Conservation (phyloP, 2,329 filamentous ascomycete species). For the Diplodia intermedia region DNA sequence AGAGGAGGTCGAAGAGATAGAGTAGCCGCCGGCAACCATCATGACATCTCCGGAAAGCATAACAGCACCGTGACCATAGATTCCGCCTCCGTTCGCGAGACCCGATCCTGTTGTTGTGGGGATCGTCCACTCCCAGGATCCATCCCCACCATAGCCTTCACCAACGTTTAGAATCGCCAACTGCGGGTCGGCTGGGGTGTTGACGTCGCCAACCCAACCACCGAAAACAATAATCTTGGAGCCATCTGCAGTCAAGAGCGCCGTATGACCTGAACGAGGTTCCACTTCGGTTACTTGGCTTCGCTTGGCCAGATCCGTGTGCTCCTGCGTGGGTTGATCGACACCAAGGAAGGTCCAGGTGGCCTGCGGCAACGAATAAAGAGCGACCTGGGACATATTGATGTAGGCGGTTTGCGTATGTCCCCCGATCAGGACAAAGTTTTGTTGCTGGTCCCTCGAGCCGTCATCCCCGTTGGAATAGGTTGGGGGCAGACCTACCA, state of each 20-base stretch:
- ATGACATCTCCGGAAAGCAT: slow-evolving; percentile 68
- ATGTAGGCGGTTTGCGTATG: slow-evolving; percentile 85
- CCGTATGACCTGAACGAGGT: slow-evolving; percentile 86
- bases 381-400: slow-evolving; percentile 89
- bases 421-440: slow-evolving; percentile 82
- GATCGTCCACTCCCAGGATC: slow-evolving; percentile 73
- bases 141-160: slow-evolving; percentile 68
- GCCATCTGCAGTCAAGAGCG: slow-evolving; percentile 80
- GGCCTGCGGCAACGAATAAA: slow-evolving; percentile 86
- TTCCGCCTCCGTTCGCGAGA: slow-evolving; percentile 53
- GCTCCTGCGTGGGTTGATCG: slow-evolving; percentile 54
- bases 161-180: slow-evolving; percentile 78
- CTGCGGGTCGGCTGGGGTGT: slow-evolving; percentile 79
- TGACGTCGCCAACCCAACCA: slow-evolving; percentile 88
- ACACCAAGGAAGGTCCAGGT: slow-evolving; percentile 83
- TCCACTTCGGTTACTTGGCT: slow-evolving; percentile 64
- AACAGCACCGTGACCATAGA: slow-evolving; percentile 67
- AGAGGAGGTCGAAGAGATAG: slow-evolving; percentile 52
- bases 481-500: slow-evolving; percentile 75
- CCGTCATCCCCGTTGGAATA: slow-evolving; percentile 70
- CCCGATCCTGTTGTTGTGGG: slow-evolving; percentile 59
- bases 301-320: slow-evolving; percentile 64
- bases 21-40: slow-evolving; percentile 67
- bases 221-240: slow-evolving; percentile 79
- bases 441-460: slow-evolving; percentile 72